phyloP scores from a whole-genome alignment of 176 grass and related monocot species.

The Bonia amplexicaulis region DNA sequence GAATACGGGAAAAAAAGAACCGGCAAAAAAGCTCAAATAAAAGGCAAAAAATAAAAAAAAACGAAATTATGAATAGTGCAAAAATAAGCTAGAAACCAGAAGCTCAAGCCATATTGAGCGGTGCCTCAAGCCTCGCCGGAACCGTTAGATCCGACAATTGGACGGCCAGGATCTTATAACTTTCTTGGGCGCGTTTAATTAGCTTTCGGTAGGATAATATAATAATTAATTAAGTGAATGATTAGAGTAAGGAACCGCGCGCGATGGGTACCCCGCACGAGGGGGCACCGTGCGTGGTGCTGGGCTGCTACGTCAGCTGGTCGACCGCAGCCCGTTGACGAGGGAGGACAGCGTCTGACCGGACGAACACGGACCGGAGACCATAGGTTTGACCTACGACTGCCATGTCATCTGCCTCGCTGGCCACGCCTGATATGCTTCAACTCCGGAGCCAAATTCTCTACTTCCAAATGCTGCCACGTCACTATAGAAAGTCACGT shows the following conservation, averaged over 20 bases:
- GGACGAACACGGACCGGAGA: not conserved
- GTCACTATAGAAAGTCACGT: no score
- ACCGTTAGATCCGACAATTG: not conserved
- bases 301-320: not conserved
- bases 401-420: not conserved
- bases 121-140: no score
- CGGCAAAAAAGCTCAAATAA: no score
- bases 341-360: not conserved
- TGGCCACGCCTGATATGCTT: not conserved
- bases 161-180: not conserved
- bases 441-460: not conserved
- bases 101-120: no score
- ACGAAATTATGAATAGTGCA: no score
- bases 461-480: no score
- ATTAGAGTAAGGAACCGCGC: not conserved
- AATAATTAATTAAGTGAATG: not conserved
- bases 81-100: no score
- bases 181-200: not conserved
- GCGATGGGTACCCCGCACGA: not conserved
- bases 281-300: not conserved
- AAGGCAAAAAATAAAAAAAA: no score
- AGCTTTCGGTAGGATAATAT: conserved; percentile 6
- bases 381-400: not conserved
- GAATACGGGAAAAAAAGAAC: no score
- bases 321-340: not conserved